Conservation (phyloP, 345 rosid genomes). For the Mercurialis annua region DNA sequence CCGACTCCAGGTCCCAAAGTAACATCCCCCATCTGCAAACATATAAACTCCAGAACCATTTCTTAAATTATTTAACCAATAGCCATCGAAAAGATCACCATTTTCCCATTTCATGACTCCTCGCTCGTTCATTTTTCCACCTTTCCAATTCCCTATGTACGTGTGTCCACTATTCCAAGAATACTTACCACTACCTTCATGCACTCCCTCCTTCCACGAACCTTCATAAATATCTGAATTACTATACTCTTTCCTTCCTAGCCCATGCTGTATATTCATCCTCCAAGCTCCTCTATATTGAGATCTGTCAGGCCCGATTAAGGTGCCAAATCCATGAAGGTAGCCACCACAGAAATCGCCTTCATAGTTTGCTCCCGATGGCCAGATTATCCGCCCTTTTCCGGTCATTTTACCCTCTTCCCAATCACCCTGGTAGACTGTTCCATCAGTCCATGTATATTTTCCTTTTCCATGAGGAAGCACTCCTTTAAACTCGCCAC, state of each 20-base stretch:
- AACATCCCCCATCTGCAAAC: slow-evolving; percentile 74
- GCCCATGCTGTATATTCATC: slow-evolving; percentile 77
- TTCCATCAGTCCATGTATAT: slow-evolving; percentile 69
- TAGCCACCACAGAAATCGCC: slow-evolving; percentile 89
- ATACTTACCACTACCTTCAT: slow-evolving; percentile 78
- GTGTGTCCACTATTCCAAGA: slow-evolving; percentile 76
- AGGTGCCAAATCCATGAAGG: slow-evolving; percentile 80
- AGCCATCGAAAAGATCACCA: slow-evolving; percentile 77
- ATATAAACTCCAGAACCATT: slow-evolving; percentile 83
- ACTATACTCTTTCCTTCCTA: slow-evolving; percentile 67
- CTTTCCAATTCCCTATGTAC: slow-evolving; percentile 80
- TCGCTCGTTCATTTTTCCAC: slow-evolving; percentile 74
- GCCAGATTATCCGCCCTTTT: slow-evolving; percentile 67
- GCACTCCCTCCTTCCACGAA: slow-evolving; percentile 83
- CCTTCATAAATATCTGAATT: slow-evolving; percentile 80
- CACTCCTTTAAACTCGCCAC: slow-evolving; percentile 54
- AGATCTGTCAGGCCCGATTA: slow-evolving; percentile 53
- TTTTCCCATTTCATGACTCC: slow-evolving; percentile 89
- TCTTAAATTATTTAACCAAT: slow-evolving; percentile 73
- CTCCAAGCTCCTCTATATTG: slow-evolving; percentile 77
- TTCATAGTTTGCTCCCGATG: slow-evolving; percentile 68
- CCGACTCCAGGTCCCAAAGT: slow-evolving; percentile 74
- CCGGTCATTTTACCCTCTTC: slow-evolving; percentile 78
- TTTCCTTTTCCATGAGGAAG: slow-evolving; percentile 78
- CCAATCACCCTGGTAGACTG: slow-evolving; percentile 84